These are phyloP conservation scores for Omphalotus olearius DNA, from an alignment of 1,284 basidiomycete species.

Conservation along the genomic window DNA sequence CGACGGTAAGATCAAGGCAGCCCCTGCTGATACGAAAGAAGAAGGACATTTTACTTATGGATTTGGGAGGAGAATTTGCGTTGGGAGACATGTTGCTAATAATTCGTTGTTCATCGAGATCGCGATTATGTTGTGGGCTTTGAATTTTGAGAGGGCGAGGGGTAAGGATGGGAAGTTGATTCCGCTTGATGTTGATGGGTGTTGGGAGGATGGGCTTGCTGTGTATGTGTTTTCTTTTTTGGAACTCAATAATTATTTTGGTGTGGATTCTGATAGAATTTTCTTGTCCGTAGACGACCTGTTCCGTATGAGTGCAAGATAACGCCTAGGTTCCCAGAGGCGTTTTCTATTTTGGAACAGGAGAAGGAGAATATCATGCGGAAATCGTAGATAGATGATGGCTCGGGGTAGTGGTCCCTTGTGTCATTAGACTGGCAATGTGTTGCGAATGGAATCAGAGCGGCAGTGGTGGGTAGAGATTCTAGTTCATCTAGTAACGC, in stretches of 20 bases:
- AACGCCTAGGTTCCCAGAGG: neutral
- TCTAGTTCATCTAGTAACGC: no score
- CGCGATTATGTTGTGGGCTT: constrained; percentile 15
- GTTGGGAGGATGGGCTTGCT: neutral
- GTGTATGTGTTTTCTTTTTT: neutral
- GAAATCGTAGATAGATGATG: no score
- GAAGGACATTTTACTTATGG: constrained; percentile 9
- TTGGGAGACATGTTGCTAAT: constrained; percentile 14
- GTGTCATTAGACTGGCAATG: no score
- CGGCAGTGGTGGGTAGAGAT: no score
- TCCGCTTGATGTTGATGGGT: neutral
- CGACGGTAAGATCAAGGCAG: neutral
- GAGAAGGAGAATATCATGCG: constrained; percentile 10
- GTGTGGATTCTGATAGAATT: neutral
- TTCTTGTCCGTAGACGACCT: constrained; percentile 17
- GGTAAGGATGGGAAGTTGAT: neutral
- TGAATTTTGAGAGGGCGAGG: constrained; percentile 5
- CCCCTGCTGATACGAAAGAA: neutral
- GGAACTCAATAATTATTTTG: no score
- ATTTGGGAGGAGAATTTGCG: constrained; percentile 12
- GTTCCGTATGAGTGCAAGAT: constrained; percentile 6
- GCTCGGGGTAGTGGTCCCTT: no score
- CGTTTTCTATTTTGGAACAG: neutral
- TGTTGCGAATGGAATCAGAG: no score
- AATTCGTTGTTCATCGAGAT: constrained; percentile 16